Evolutionary conservation across 1,284 basidiomycete species (phyloP), one percentile per base, ranked within the genome.

Genomic region (Gomphus bonarii): DNA sequence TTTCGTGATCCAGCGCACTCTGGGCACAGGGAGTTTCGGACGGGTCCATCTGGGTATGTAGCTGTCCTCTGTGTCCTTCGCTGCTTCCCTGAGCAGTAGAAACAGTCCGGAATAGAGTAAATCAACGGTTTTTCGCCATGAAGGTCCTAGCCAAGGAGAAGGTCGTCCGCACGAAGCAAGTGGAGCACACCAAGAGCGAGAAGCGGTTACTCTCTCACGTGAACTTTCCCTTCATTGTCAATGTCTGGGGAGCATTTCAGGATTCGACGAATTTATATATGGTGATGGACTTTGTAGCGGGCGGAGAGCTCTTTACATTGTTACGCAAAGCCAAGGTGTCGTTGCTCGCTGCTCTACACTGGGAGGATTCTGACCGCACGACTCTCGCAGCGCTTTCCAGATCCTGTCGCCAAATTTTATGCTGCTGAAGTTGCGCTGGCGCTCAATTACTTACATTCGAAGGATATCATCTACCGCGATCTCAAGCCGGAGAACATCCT

Each of bases 251-350:
- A 28, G 90, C 91, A 1, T 99, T 99, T 73, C 92, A 97, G 65
- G 95, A 98, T 66, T 74, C 84, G 10, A 79, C 89, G 48, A 98
- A 97, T 68, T 75, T 99, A 12, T 99, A 97, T 76, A 97, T 99
- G 94, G 95, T 99, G 58, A 98, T 99, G 95, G 97, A 99, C 73
- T 99, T 97, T 68, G 95, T 99, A 3, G 92, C 94, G 0, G 95
- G 95, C 20, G 95, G 95, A 18, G 95, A 99, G 71, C 76, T 99
- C 7, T 99, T 99, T 69, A 91, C 89, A 49, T 80, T 97, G 47
- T 71, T 97, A 59, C 80, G 94, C 60, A 81, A 92, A 72, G 93
- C 90, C 52, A 91, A 90, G 69, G 93, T 93, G 54, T 63, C 82
- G n/a, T 74, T 11, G n/a, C 38, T 18, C 31, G 18, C 28, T 22